Evolutionary conservation across 208 protist genomes (phyloP).

Genomic region (Porcisia hertigi): DNA sequence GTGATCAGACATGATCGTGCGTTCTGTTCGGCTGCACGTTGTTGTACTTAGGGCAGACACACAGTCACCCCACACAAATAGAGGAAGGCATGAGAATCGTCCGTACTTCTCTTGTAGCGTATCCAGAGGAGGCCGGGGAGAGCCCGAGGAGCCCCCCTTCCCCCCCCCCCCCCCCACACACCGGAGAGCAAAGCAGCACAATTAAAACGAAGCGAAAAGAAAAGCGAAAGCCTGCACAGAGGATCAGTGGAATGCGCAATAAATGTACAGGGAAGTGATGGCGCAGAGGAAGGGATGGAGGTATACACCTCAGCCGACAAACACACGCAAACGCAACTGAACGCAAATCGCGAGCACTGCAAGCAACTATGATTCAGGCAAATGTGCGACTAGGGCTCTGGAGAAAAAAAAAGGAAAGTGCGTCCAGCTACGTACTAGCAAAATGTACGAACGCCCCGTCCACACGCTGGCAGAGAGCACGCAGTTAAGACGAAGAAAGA

Average conservation of each 20-base stretch:
- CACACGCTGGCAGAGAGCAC: background rate
- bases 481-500: background rate
- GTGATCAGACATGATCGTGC: too few species aligned
- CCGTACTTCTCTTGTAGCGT: too few species aligned
- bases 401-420: background rate
- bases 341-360: background rate
- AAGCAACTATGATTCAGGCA: background rate
- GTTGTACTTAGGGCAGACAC: too few species aligned
- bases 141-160: background rate
- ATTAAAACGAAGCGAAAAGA: too few species aligned
- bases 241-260: background rate
- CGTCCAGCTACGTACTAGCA: background rate
- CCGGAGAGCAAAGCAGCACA: too few species aligned
- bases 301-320: background rate
- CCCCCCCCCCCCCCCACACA: too few species aligned
- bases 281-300: background rate
- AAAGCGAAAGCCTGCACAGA: background rate
- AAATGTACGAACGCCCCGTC: background rate
- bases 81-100: too few species aligned
- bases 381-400: background rate
- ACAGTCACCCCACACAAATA: background rate
- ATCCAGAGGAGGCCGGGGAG: background rate
- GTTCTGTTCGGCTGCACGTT: too few species aligned
- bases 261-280: too few species aligned
- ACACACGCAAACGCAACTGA: background rate